Base-by-base conservation (phyloP, 331 rosid species). In the Quercus lobata region DNA sequence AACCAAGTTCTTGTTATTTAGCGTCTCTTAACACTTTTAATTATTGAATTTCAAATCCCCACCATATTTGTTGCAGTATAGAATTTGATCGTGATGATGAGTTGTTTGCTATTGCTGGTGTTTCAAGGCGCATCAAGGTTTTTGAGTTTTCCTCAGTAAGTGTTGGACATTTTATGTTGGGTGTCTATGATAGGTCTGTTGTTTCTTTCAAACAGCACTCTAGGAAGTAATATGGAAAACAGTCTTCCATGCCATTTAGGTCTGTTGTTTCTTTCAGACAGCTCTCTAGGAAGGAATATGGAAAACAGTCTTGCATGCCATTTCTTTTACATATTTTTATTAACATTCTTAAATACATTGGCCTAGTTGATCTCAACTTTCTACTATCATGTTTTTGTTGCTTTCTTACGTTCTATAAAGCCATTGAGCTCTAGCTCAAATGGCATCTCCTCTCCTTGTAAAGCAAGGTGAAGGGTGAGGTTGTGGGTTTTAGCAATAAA, bases 21-120 rank as follows among this genome's bases (percentile, higher is more conserved):
- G 44, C 18, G n/a, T 19, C 75, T 68, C 55, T 5, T 72, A 25
- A 76, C 29, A 27, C 71, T 69, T 27, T 22, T 54, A 69, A 79
- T 72, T 55, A 69, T 63, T 46, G 62, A 80, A 73, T 70, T 69
- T 72, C 66, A 44, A 81, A 66, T 84, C 79, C 68, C 12, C 71
- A 52, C 30, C 83, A 54, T 79, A 68, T 63, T 73, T 80, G 57
- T 86, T 89, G 88, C 92, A 96, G 99, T 92, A 96, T 96, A 72
- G 99, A 96, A 90, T 96, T 96, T 82, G 97, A 93, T 76, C 87
- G 98, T 4, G 98, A 96, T 81, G 95, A 91, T 83, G 97, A 96
- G 84, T 86, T 93, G 75, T 96, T 96, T 83, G 98, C 97, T 57
- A 96, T 97, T 65, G 99, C 99, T 76, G 99, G 99, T 83, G 99